A percentile compares a stretch with the other conserved stretches of the same genome.
Conservation (phyloP, 2,329 filamentous ascomycete genomes). For the Ascochyta koolunga region DNA sequence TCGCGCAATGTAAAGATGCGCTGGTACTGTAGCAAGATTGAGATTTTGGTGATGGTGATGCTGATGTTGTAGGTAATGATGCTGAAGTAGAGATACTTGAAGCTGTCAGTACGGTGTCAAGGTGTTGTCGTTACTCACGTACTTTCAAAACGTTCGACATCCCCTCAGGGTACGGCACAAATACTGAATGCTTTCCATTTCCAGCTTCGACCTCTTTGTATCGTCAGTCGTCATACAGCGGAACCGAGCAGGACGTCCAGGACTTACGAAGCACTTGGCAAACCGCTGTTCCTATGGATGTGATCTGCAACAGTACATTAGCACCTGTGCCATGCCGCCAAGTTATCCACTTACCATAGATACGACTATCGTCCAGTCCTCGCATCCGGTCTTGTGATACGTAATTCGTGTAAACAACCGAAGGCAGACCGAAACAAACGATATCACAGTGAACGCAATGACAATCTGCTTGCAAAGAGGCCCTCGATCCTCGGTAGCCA, state of each 20-base stretch:
- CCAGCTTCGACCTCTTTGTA: slow-evolving; percentile 26
- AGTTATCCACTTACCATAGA: slow-evolving; percentile 21
- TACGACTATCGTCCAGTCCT: slow-evolving; percentile 30
- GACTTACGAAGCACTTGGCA: slow-evolving; percentile 28
- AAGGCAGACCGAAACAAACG: slow-evolving; percentile 27
- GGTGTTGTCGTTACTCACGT: neutral
- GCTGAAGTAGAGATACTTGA: slow-evolving; percentile 35
- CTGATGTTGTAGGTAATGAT: slow-evolving; percentile 33
- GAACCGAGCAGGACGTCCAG: neutral
- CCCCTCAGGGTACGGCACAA: slow-evolving; percentile 23
- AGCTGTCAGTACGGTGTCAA: slow-evolving; percentile 3
- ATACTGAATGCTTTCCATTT: slow-evolving; percentile 31
- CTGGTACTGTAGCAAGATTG: slow-evolving; percentile 37
- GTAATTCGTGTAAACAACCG: slow-evolving; percentile 30
- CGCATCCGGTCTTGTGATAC: slow-evolving; percentile 25
- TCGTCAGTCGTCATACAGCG: neutral
- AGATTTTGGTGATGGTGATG: slow-evolving; percentile 34
- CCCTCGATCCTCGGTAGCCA: slow-evolving; percentile 26
- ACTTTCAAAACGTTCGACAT: slow-evolving; percentile 24
- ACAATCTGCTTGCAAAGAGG: slow-evolving; percentile 23
- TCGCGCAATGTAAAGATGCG: slow-evolving; percentile 33
- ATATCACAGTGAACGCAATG: slow-evolving; percentile 26
- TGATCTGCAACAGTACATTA: slow-evolving; percentile 12
- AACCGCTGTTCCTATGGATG: slow-evolving; percentile 16
- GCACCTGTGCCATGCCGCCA: too few relatives aligned